phyloP scores from a whole-genome alignment of 1,284 basidiomycete genomes.

The Rhodotorula sp. region DNA sequence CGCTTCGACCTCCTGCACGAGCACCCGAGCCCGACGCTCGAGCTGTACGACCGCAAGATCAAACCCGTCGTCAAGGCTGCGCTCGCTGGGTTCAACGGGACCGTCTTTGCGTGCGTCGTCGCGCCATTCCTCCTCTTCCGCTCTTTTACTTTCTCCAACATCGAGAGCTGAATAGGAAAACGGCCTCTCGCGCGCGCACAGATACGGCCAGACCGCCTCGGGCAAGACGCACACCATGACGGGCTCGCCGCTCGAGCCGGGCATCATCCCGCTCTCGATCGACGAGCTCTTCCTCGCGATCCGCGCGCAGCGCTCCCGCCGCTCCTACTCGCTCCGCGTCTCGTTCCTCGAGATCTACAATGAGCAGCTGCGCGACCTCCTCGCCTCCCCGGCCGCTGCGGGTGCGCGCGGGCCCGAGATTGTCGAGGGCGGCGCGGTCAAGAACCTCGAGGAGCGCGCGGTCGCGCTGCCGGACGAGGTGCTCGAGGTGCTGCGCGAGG shows the following conservation, averaged over 20 bases:
- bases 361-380: conserved; percentile 59
- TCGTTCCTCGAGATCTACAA: conserved; percentile 64
- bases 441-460: conserved; percentile 57
- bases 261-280: conserved; percentile 60
- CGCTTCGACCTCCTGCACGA: conserved; percentile 48
- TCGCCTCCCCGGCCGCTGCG: conserved; percentile 39
- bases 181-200: neutral
- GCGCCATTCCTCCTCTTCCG: neutral
- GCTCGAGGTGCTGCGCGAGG: conserved; percentile 54
- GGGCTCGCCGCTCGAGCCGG: conserved; percentile 56
- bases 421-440: conserved; percentile 38
- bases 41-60: conserved; percentile 56
- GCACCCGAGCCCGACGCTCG: conserved; percentile 50
- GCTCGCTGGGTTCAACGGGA: conserved; percentile 61
- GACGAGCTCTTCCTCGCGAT: conserved; percentile 58
- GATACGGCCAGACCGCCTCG: conserved; percentile 55
- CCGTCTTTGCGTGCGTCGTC: conserved; percentile 52
- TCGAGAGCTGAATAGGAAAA: neutral
- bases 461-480: conserved; percentile 57
- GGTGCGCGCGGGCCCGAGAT: conserved; percentile 45
- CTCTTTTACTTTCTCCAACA: neutral
- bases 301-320: conserved; percentile 50
- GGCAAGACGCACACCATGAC: conserved; percentile 57
- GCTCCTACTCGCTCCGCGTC: conserved; percentile 57
- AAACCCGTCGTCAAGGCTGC: conserved; percentile 57